Percentiles rank a stretch among this genome's conserved stretches.
Conservation (phyloP, 2,329 filamentous ascomycete species). For the Paradendryphiella salina region DNA sequence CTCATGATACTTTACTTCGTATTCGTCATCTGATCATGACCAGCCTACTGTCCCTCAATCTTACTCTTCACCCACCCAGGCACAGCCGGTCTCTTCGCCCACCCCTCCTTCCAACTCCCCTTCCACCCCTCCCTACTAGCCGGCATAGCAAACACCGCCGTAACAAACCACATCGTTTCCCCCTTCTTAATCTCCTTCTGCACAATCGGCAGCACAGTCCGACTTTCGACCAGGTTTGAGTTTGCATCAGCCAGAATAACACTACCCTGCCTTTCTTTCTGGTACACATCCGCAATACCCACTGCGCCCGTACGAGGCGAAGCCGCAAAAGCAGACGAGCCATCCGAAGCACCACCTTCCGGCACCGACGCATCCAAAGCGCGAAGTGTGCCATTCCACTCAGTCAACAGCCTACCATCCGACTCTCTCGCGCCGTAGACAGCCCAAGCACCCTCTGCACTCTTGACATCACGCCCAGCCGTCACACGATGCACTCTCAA, state of each 20-base stretch:
- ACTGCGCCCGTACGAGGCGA: conserved; percentile 56
- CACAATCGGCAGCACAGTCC: conserved; percentile 72
- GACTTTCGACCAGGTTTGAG: conserved; percentile 72
- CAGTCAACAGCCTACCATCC: conserved; percentile 60
- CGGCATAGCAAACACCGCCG: conserved; percentile 72
- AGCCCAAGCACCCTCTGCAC: conserved; percentile 75
- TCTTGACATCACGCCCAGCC: conserved; percentile 65
- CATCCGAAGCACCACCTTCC: conserved; percentile 46
- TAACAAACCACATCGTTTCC: conserved; percentile 67
- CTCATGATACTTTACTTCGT: too few relatives aligned
- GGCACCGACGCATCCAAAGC: conserved; percentile 42
- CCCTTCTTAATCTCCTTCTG: conserved; percentile 63
- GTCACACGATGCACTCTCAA: conserved; percentile 65
- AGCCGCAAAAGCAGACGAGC: conserved; percentile 49
- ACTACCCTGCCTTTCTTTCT: conserved; percentile 58
- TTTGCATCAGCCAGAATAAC: conserved; percentile 78
- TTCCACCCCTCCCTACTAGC: conserved; percentile 56
- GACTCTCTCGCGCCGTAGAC: conserved; percentile 64
- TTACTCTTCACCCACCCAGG: conserved; percentile 64
- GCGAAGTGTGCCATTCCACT: conserved; percentile 23
- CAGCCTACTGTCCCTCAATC: conserved; percentile 47
- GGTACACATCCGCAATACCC: conserved; percentile 54
- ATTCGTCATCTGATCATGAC: neutral
- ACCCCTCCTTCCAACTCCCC: conserved; percentile 51
- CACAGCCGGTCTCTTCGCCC: conserved; percentile 61